Evolutionary conservation across 2,329 filamentous ascomycete genomes (phyloP), one percentile per base, ranked within the genome.

Genomic region (Neoarthrinium moseri): DNA sequence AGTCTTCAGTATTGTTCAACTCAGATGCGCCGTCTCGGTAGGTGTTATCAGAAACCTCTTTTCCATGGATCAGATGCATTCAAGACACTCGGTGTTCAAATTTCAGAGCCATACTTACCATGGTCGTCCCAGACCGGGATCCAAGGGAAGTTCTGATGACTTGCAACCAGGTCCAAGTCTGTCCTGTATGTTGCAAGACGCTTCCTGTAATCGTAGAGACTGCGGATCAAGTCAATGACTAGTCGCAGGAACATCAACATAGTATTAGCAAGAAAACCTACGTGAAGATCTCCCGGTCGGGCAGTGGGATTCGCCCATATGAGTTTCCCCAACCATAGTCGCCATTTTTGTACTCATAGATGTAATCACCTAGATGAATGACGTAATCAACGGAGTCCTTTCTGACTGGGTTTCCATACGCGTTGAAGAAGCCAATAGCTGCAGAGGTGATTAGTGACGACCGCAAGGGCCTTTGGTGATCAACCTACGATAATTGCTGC

Each of bases 51-150:
- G 78, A 74, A 22, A 86, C 77, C 65, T 82, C 72, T 71, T n/a
- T 17, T 32, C 10, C 8, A 34, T 43, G 3, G 2, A 26, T 43
- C 18, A 33, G 40, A 17, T 8, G 23, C 3, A 17, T 36, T 36
- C n/a, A n/a, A n/a, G n/a, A n/a, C n/a, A n/a, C n/a, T n/a, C n/a
- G n/a, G n/a, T 24, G 18, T 43, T 47, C 2, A 6, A 21, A 13
- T 7, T 29, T 48, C 54, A 60, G 58, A 24, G 23, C 13, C 15
- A 42, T 20, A 46, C 45, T n/a, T 15, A 61, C 55, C 78, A 52
- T 83, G 80, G 51, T 83, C 80, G 56, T 85, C 82, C 80, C 80
- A 85, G 2, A 81, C 76, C 6, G 80, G 69, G 51, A 85, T 84
- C 80, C 80, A 85, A 2, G 81, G 70, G 51, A 78, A 84, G 8